phyloP scores from a whole-genome alignment of 768 basidiomycete species.

The Panellus pusillus region DNA sequence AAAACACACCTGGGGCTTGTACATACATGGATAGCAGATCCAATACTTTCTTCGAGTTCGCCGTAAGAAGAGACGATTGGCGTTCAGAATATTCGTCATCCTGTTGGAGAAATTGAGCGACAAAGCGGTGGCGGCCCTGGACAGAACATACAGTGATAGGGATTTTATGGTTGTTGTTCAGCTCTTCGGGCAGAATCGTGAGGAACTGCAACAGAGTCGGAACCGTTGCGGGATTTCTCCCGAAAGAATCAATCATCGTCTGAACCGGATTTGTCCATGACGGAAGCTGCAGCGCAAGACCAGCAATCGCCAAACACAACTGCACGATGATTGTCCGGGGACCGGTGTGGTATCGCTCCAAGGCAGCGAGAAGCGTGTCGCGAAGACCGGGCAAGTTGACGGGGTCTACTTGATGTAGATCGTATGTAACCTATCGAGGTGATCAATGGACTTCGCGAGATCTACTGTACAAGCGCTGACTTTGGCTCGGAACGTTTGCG shows the following conservation, averaged over 20 bases:
- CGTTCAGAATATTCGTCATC: slow-evolving; percentile 74
- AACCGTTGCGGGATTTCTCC: slow-evolving; percentile 80
- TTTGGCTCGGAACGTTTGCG: slow-evolving; percentile 95
- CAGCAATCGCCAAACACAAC: slow-evolving; percentile 85
- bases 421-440: slow-evolving; percentile 81
- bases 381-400: slow-evolving; percentile 75
- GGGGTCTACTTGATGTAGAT: slow-evolving; percentile 83
- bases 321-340: slow-evolving; percentile 86
- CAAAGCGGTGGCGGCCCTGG: background rate
- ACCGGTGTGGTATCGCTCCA: slow-evolving; percentile 71
- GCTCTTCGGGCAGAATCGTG: slow-evolving; percentile 88
- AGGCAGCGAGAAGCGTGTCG: slow-evolving; percentile 80
- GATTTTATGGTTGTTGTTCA: slow-evolving; percentile 80
- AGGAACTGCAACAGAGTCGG: slow-evolving; percentile 86
- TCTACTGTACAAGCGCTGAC: slow-evolving; percentile 43
- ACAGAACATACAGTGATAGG: slow-evolving; percentile 73
- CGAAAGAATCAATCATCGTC: slow-evolving; percentile 81
- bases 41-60: slow-evolving; percentile 70
- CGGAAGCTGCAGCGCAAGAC: slow-evolving; percentile 86
- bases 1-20: slow-evolving; percentile 73
- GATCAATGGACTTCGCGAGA: slow-evolving; percentile 30
- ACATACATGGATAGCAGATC: slow-evolving; percentile 85
- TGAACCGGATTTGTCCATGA: slow-evolving; percentile 83
- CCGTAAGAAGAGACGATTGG: slow-evolving; percentile 59
- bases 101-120: slow-evolving; percentile 35